Evolutionary conservation across 2,329 filamentous ascomycete species (phyloP).

Genomic region (Trichoderma lentiforme): DNA sequence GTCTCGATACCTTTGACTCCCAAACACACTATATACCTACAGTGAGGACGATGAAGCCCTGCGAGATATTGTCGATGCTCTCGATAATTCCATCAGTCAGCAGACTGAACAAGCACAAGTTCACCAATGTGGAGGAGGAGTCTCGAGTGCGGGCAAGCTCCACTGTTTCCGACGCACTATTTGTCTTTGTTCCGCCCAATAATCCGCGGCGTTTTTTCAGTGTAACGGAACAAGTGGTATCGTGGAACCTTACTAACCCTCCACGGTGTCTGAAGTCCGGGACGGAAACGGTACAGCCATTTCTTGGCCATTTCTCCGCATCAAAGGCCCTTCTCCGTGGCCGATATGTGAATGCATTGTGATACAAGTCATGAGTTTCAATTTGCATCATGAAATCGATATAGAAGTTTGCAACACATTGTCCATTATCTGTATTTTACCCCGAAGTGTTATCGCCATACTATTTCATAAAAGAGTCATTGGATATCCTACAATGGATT

Average conservation of each 20-base stretch:
- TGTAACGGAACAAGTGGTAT: background rate
- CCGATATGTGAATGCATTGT: background rate
- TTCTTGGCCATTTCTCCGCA: background rate
- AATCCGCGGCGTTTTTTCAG: background rate
- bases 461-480: background rate
- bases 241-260: background rate
- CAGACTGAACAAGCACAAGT: background rate
- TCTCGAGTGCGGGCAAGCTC: constrained; percentile 5
- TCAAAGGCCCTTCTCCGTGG: background rate
- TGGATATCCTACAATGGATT: background rate
- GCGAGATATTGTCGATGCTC: background rate
- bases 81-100: background rate
- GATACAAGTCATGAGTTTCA: background rate
- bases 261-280: background rate
- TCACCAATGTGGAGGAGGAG: background rate
- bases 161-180: constrained; percentile 16
- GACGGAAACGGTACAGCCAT: constrained; percentile 4
- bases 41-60: background rate
- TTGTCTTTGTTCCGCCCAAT: background rate
- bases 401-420: background rate
- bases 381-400: background rate
- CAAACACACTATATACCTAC: constrained; percentile 12
- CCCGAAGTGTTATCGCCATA: background rate
- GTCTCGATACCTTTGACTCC: background rate
- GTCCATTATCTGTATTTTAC: background rate